These are phyloP conservation scores for Isabelozyma pseudorhagii DNA, from an alignment of 805 yeast genomes.

Conservation along the genomic window DNA sequence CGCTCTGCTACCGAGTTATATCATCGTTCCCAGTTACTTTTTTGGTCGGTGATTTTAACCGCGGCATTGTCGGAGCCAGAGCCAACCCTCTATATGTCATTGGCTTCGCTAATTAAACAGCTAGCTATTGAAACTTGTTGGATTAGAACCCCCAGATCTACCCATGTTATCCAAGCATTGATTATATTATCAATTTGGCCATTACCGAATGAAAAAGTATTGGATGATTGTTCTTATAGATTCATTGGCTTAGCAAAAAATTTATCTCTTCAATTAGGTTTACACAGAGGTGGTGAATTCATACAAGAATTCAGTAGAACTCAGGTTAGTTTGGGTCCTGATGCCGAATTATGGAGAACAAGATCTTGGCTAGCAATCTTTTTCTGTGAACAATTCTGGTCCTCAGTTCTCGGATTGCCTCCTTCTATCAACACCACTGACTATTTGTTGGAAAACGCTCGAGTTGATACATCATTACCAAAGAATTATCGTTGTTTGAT, in stretches of 20 bases:
- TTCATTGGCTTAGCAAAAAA: conserved; percentile 85
- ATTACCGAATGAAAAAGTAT: conserved; percentile 83
- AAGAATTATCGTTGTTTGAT: conserved; percentile 68
- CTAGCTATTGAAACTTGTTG: conserved; percentile 90
- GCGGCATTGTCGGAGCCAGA: conserved; percentile 86
- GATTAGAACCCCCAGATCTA: conserved; percentile 89
- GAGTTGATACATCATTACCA: conserved; percentile 64
- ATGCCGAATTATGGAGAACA: conserved; percentile 93
- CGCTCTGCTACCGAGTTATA: conserved; percentile 71
- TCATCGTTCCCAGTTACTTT: conserved; percentile 76
- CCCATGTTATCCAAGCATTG: conserved; percentile 89
- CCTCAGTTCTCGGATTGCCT: conserved; percentile 82
- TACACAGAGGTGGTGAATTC: conserved; percentile 84
- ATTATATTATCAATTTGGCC: conserved; percentile 90
- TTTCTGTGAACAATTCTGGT: conserved; percentile 88
- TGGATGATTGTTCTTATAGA: conserved; percentile 89
- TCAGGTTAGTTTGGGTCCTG: conserved; percentile 77
- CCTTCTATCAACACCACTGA: conserved; percentile 79
- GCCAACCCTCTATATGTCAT: conserved; percentile 71
- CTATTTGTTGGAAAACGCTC: conserved; percentile 73
- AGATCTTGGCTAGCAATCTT: conserved; percentile 88
- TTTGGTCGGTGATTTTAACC: conserved; percentile 88
- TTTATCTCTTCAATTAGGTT: conserved; percentile 79
- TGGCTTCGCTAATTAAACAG: conserved; percentile 77
- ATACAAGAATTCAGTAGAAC: conserved; percentile 87